Base-by-base conservation (phyloP, 1,139 yeast genomes). In the Kluyveromyces sp. region DNA sequence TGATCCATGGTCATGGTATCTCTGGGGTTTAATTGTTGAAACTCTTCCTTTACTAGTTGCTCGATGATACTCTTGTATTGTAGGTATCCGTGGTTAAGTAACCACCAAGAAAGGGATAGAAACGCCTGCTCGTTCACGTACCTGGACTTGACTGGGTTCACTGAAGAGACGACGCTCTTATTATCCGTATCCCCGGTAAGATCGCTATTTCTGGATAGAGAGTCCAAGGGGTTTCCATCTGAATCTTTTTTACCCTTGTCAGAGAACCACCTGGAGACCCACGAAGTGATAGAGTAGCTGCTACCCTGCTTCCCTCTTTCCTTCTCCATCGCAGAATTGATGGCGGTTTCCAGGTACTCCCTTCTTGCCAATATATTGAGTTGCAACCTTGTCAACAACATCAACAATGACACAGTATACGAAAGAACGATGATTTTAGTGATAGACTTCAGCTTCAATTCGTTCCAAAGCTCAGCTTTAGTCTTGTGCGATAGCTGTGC, bases 91-190 rank as follows among this genome's bases (percentile, higher is more conserved):
- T 80, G 77, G 63, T 92, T 88, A 46, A 92, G 70, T 41, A 92
- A 66, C 96, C 96, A 92, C 96, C 97, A 92, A 53, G 89, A 80
- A 50, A 87, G 76, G 1, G 95, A 83, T 47, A 92, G 71, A 60
- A 85, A 92, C 45, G 88, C 83, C 56, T 92, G 89, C 60, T 87
- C 95, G 41, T 82, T 76, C 33, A 44, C 60, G 52, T 49, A 53
- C 18, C 52, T 49, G n/a, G 41, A 35, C 30, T 42, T 47, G 35
- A 44, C 41, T 3, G 44, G 38, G 45, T 45, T 42, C 38, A 37
- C 62, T 52, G 44, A 58, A 57, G 42, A 31, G 3, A 12, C 18
- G n/a, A 20, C 30, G 29, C 30, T 38, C 29, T 18, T 30, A 15
- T 34, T 31, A 13, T 38, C 36, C 26, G 13, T 4, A 15, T 16